These are phyloP conservation scores for Aspergillus ibericus DNA, from an alignment of 2,329 filamentous ascomycete species.

Conservation along the genomic window DNA sequence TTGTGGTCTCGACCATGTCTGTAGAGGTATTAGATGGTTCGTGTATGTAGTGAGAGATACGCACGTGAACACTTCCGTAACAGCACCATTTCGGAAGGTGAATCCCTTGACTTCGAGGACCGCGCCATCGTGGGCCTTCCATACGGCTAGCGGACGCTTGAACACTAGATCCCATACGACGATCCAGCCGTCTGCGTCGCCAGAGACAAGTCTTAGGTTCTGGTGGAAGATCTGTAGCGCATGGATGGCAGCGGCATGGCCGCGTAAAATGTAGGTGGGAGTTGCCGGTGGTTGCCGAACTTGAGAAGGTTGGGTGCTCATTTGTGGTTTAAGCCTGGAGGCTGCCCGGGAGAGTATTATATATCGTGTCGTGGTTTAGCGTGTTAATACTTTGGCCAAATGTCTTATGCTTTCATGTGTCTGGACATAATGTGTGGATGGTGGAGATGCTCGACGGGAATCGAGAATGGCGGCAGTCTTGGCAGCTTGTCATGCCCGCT, in stretches of 20 bases:
- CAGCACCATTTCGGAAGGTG: slow-evolving; percentile 55
- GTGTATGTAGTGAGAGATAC: slow-evolving; percentile 33
- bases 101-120: slow-evolving; percentile 75
- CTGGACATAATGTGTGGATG: not conserved
- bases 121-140: slow-evolving; percentile 77
- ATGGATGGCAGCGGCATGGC: slow-evolving; percentile 80
- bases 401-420: not conserved
- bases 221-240: slow-evolving; percentile 68
- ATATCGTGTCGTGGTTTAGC: not conserved
- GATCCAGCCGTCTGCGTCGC: slow-evolving; percentile 87
- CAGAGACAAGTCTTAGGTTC: slow-evolving; percentile 78
- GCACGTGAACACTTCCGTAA: slow-evolving; percentile 79
- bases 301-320: slow-evolving; percentile 14
- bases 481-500: not conserved
- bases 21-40: not conserved
- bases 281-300: slow-evolving; percentile 49
- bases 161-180: slow-evolving; percentile 81
- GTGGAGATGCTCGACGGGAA: not conserved
- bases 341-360: not conserved
- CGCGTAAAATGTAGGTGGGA: slow-evolving; percentile 73
- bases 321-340: not conserved
- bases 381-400: not conserved
- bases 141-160: slow-evolving; percentile 78
- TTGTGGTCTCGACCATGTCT: slow-evolving; percentile 91
- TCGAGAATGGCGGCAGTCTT: not conserved